phyloP scores from a whole-genome alignment of 805 yeast species.

The Cyberlindnera bimundalis region DNA sequence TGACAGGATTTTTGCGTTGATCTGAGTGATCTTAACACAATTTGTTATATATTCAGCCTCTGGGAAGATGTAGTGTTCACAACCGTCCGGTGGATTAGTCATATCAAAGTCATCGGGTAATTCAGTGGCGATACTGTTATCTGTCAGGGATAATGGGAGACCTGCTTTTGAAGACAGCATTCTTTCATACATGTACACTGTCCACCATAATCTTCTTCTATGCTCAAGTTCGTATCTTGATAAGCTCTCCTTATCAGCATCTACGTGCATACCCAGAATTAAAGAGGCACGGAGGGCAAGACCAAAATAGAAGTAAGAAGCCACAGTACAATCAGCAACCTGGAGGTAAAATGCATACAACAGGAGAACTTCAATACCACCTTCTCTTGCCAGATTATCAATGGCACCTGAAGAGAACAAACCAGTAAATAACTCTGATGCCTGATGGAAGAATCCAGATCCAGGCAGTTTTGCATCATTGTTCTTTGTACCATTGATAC shows the following conservation, averaged over 20 bases:
- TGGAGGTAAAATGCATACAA: slow-evolving; percentile 76
- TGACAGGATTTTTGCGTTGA: slow-evolving; percentile 69
- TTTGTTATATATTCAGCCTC: slow-evolving; percentile 74
- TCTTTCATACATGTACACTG: slow-evolving; percentile 77
- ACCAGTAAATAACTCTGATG: slow-evolving; percentile 75
- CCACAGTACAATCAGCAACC: slow-evolving; percentile 81
- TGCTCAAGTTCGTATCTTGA: slow-evolving; percentile 74
- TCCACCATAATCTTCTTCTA: slow-evolving; percentile 84
- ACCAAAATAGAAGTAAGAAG: slow-evolving; percentile 78
- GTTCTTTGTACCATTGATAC: slow-evolving; percentile 45
- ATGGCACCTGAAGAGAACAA: slow-evolving; percentile 76
- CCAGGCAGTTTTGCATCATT: slow-evolving; percentile 61
- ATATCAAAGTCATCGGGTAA: slow-evolving; percentile 70
- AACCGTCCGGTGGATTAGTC: slow-evolving; percentile 56
- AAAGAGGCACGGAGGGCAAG: slow-evolving; percentile 69
- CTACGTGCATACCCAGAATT: slow-evolving; percentile 78
- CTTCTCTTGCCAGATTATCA: slow-evolving; percentile 73
- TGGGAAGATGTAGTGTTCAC: slow-evolving; percentile 68
- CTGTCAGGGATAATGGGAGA: slow-evolving; percentile 72
- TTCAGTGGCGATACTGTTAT: slow-evolving; percentile 76
- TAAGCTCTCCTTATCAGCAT: slow-evolving; percentile 67
- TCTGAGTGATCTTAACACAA: slow-evolving; percentile 75
- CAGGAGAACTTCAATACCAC: slow-evolving; percentile 73
- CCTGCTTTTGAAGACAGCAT: slow-evolving; percentile 85
- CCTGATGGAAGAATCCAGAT: slow-evolving; percentile 72